Conservation (phyloP, 768 basidiomycete genomes). For the Amanita fuliginea region DNA sequence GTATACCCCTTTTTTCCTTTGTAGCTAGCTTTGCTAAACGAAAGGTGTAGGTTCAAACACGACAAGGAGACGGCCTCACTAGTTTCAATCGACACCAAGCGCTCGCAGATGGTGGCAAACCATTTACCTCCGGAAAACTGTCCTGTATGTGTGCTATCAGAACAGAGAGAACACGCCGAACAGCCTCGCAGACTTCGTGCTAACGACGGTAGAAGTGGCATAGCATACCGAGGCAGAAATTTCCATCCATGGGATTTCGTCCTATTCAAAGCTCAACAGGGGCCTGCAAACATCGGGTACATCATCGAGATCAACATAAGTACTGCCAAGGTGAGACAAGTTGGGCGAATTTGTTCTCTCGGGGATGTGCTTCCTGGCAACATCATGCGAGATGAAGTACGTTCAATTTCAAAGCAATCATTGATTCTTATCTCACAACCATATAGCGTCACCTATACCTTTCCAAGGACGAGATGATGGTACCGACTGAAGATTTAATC, state of each 20-base stretch:
- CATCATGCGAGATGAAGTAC: slow-evolving; percentile 47
- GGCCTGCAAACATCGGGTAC: slow-evolving; percentile 48
- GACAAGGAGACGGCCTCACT: slow-evolving; percentile 34
- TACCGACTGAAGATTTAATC: slow-evolving; percentile 29
- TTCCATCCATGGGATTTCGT: slow-evolving; percentile 60
- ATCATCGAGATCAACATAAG: slow-evolving; percentile 20
- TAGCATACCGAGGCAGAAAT: slow-evolving; percentile 31
- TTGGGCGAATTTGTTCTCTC: slow-evolving; percentile 39
- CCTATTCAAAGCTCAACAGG: slow-evolving; percentile 33
- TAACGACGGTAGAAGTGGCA: slow-evolving; percentile 20
- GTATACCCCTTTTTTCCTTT: slow-evolving; percentile 20
- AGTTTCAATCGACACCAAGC: slow-evolving; percentile 24
- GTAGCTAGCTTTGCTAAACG: slow-evolving; percentile 5
- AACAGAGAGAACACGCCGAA: slow-evolving; percentile 21
- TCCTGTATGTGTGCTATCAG: slow-evolving; percentile 27
- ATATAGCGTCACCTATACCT: slow-evolving; percentile 50
- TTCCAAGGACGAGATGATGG: slow-evolving; percentile 31
- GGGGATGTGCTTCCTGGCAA: slow-evolving; percentile 25
- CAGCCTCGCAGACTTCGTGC: slow-evolving; percentile 20
- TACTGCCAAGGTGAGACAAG: slow-evolving; percentile 24
- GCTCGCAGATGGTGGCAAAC: slow-evolving; percentile 13
- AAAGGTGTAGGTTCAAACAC: slow-evolving; percentile 35
- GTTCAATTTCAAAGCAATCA: slow-evolving; percentile 2
- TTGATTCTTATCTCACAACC: background rate
- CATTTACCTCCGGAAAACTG: slow-evolving; percentile 42